phyloP scores from a whole-genome alignment of 176 grass and related monocot species.

The Otatea glauca region DNA sequence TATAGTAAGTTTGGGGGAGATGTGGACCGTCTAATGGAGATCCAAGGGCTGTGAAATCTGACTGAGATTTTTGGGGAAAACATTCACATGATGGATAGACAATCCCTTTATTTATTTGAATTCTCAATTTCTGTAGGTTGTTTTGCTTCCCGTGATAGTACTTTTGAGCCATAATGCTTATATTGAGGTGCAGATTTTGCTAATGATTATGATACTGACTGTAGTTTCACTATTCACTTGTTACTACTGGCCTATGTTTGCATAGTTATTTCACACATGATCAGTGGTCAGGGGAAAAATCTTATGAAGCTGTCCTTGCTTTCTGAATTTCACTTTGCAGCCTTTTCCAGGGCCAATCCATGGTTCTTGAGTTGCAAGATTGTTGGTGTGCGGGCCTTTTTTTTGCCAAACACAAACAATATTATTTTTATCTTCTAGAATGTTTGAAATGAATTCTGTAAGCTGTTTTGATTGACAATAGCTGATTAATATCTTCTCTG shows the following conservation, averaged over 20 bases:
- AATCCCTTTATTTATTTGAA: slow-evolving; percentile 8
- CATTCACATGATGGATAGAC: too few species aligned
- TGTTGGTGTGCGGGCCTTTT: slow-evolving; percentile 1
- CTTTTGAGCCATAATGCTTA: not conserved
- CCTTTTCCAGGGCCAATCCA: not conserved
- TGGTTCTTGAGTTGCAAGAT: slow-evolving; percentile 17
- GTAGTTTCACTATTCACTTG: slow-evolving; percentile 13
- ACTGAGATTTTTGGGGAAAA: too few species aligned
- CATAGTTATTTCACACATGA: not conserved
- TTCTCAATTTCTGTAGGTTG: not conserved
- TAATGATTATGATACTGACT: not conserved
- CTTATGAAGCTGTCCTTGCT: slow-evolving; percentile 30
- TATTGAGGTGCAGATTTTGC: slow-evolving; percentile 11
- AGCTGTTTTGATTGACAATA: not conserved
- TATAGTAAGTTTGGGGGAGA: too few species aligned
- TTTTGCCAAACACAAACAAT: not conserved
- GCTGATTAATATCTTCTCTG: not conserved
- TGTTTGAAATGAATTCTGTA: slow-evolving; percentile 6
- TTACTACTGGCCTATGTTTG: not conserved
- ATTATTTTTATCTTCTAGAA: slow-evolving; percentile 29
- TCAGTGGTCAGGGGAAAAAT: slow-evolving; percentile 6
- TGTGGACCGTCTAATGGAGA: too few species aligned
- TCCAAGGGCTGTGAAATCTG: too few species aligned
- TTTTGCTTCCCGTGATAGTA: not conserved
- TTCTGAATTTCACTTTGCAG: not conserved